Conservation (phyloP, 2,329 filamentous ascomycete genomes). For the Volutella citrinella region DNA sequence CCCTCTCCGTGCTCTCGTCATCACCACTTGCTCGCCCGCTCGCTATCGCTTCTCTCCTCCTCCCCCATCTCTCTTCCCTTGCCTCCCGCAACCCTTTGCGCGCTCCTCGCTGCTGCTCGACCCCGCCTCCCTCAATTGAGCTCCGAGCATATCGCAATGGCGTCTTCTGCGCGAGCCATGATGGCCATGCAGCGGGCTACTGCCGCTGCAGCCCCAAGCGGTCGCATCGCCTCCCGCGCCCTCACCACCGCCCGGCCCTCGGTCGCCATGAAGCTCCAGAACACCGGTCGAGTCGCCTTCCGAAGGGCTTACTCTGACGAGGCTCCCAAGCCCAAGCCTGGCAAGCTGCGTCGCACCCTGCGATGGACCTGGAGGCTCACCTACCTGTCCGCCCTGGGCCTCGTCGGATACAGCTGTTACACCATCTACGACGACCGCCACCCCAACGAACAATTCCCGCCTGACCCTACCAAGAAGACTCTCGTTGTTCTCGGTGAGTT, state of each 20-base stretch:
- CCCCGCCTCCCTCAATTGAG: constrained; percentile 23
- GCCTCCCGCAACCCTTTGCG: constrained; percentile 9
- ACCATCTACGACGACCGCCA: constrained; percentile 79
- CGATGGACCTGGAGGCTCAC: constrained; percentile 81
- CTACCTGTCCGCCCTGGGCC: constrained; percentile 69
- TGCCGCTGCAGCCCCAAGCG: constrained; percentile 27
- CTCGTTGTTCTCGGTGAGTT: constrained; percentile 84
- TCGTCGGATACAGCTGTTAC: constrained; percentile 71
- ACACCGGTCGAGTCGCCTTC: constrained; percentile 39
- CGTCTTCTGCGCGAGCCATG: constrained; percentile 44
- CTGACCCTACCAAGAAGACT: constrained; percentile 92
- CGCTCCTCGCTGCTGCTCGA: constrained; percentile 1
- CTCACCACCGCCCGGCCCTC: constrained; percentile 33
- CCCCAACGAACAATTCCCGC: constrained; percentile 72
- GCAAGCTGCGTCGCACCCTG: constrained; percentile 66
- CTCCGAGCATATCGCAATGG: constrained; percentile 35
- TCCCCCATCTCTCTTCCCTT: constrained; percentile 7
- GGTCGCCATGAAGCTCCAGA: constrained; percentile 32
- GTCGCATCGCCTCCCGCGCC: constrained; percentile 29
- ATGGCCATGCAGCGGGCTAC: constrained; percentile 31
- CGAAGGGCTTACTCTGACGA: constrained; percentile 50
- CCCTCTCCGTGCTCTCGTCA: constrained; percentile 4
- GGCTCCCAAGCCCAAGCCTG: constrained; percentile 46
- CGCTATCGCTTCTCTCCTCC: constrained; percentile 16
- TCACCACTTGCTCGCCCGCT: constrained; percentile 18